Base-by-base conservation (phyloP, 129 eudicot species). In the Tanacetum coccineum region DNA sequence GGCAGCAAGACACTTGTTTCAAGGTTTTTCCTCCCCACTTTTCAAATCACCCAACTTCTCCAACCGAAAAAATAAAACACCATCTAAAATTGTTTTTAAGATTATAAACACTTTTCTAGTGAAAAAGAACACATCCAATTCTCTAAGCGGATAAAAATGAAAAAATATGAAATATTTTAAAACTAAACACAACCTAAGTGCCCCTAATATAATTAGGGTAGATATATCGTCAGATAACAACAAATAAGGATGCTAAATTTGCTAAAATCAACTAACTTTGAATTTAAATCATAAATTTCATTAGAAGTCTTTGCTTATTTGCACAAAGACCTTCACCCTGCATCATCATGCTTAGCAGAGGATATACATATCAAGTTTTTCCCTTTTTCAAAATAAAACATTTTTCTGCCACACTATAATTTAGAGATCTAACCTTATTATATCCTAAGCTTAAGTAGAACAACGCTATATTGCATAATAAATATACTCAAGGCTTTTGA, bases 371-470 rank as follows among this genome's bases (percentile, higher is more conserved):
- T 22, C 50, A 62, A 62, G 26, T 51, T 36, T 30, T 30, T 47
- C 48, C 45, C 58, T 59, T 39, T 19, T 32, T 13, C 36, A 62
- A 42, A 25, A 52, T 21, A 72, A 62, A 53, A 2, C 14, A 13
- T 17, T 17, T 59, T 59, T 47, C 20, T 18, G 12, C 1, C 20
- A 70, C 67, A 59, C 17, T 30, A 45, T 25, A 30, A 70, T 21
- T 11, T 47, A 30, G 58, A 46, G 14, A 13, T 72, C 62, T 13
- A 17, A 71, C 59, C 59, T 48, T 59, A 26, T 45, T 48, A 54
- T 54, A 39, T 54, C 36, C 44, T 22, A 68, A 42, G 11, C 36
- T 18, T 52, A 20, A 51, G 15, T 6, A 40, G 1, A 68, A 13
- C 10, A 3, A 49, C 4, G 30, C 4, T 19, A 15, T 13, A 13